These are phyloP conservation scores for Aureobasidium leucospermi DNA, from an alignment of 2,329 filamentous ascomycete species.

Conservation along the genomic window DNA sequence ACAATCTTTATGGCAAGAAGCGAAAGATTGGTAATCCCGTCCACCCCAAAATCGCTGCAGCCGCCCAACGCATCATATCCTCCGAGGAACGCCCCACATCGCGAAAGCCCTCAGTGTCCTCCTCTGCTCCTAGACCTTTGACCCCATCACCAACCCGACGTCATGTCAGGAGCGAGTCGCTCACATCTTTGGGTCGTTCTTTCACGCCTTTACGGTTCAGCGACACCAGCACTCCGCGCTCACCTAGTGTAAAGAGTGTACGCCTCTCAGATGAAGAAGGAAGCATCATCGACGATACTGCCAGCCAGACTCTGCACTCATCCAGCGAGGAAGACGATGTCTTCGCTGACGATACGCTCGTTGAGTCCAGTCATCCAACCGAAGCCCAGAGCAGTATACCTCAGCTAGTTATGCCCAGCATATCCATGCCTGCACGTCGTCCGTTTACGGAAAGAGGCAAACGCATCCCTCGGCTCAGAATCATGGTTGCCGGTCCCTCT, in stretches of 20 bases:
- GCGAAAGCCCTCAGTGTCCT: constrained; percentile 17
- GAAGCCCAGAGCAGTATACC: constrained; percentile 39
- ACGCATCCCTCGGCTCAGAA: constrained; percentile 74
- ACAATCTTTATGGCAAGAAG: constrained; percentile 19
- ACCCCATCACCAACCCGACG: constrained; percentile 21
- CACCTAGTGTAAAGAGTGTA: constrained; percentile 51
- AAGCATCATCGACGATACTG: constrained; percentile 44
- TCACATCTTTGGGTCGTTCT: constrained; percentile 30
- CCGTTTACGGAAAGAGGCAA: constrained; percentile 87
- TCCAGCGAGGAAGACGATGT: constrained; percentile 52
- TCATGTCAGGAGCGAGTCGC: constrained; percentile 23
- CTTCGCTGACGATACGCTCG: constrained; percentile 30
- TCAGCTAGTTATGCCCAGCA: constrained; percentile 96
- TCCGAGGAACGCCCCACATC: constrained; percentile 19
- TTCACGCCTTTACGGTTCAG: constrained; percentile 42
- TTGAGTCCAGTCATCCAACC: constrained; percentile 21
- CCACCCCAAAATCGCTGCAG: constrained; percentile 28
- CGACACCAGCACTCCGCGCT: constrained; percentile 52
- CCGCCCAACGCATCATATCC: constrained; percentile 29
- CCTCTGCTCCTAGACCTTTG: constrained; percentile 20
- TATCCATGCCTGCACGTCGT: constrained; percentile 79
- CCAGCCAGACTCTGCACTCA: constrained; percentile 47
- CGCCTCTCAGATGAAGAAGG: constrained; percentile 52
- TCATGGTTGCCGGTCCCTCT: constrained; percentile 74
- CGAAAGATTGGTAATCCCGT: constrained; percentile 28